A percentile compares a stretch with the other conserved stretches of the same genome.
These are phyloP conservation scores for Penicillium pancosmium DNA, from an alignment of 495 filamentous ascomycete genomes.

Conservation along the genomic window DNA sequence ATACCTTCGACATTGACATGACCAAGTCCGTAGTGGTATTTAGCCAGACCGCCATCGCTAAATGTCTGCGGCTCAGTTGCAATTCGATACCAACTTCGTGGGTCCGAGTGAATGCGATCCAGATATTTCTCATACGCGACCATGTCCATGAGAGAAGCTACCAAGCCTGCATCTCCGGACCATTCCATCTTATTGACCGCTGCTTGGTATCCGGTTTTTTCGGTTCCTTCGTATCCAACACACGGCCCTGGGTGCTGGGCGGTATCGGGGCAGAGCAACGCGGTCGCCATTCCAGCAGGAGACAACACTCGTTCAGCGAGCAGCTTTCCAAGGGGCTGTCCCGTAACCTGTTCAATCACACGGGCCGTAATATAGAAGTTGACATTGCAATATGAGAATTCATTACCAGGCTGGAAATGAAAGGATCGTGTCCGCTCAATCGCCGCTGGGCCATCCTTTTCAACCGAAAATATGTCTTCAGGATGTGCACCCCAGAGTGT, in stretches of 20 bases:
- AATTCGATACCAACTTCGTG: constrained; percentile 29
- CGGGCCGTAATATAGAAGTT: constrained; percentile 37
- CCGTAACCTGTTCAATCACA: constrained; percentile 31
- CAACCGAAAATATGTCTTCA: constrained; percentile 31
- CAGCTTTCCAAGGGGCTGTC: constrained; percentile 26
- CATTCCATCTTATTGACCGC: constrained; percentile 37
- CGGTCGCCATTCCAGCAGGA: constrained; percentile 37
- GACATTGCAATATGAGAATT: constrained; percentile 37
- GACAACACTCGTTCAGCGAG: constrained; percentile 29
- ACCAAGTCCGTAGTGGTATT: constrained; percentile 30
- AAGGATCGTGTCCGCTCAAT: constrained; percentile 31
- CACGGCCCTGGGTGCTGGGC: constrained; percentile 31
- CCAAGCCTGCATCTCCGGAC: constrained; percentile 40
- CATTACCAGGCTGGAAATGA: constrained; percentile 34
- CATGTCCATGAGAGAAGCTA: constrained; percentile 40
- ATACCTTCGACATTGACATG: constrained; percentile 20
- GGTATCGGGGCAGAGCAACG: constrained; percentile 30
- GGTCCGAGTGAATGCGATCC: constrained; percentile 21
- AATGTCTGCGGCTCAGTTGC: constrained; percentile 21
- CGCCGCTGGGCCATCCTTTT: constrained; percentile 20
- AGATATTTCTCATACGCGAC: constrained; percentile 38
- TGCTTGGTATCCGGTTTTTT: constrained; percentile 20
- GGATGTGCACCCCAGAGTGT: constrained; percentile 35
- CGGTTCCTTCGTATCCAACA: constrained; percentile 38
- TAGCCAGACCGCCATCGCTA: constrained; percentile 25